A percentile compares a stretch with the other conserved stretches of the same genome.
phyloP scores from a whole-genome alignment of 495 filamentous ascomycete species.

The Tuber brumale region DNA sequence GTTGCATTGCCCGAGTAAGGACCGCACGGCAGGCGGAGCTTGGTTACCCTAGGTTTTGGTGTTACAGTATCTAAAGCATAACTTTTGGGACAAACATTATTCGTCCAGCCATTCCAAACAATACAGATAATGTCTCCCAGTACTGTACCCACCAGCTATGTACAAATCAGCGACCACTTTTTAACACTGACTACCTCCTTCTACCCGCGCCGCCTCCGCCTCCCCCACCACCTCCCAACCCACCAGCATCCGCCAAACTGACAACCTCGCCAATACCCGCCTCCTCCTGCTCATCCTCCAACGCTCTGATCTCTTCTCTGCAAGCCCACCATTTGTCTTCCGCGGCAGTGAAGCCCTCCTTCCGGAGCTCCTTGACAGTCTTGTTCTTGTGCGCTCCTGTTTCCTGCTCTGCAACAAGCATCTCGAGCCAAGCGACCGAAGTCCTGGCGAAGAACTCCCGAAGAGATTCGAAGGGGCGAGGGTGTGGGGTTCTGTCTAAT shows the following conservation, averaged over 20 bases:
- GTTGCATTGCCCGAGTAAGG: rapidly evolving
- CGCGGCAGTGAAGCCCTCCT: slow-evolving; percentile 75
- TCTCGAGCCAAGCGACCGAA: slow-evolving; percentile 80
- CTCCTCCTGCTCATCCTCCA: slow-evolving; percentile 95
- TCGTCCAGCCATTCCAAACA: neutral
- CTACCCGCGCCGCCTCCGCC: slow-evolving; percentile 48
- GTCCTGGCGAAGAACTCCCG: slow-evolving; percentile 89
- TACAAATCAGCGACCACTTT: neutral
- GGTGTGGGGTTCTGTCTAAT: slow-evolving; percentile 43
- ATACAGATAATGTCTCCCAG: neutral
- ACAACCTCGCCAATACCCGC: slow-evolving; percentile 94
- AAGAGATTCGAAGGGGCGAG: slow-evolving; percentile 83
- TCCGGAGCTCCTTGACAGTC: slow-evolving; percentile 82
- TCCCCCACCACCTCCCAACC: slow-evolving; percentile 53
- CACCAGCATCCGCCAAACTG: slow-evolving; percentile 63
- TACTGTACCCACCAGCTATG: neutral
- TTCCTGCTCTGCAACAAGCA: slow-evolving; percentile 57
- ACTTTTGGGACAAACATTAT: neutral
- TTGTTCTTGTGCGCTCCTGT: slow-evolving; percentile 50
- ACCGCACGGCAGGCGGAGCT: neutral
- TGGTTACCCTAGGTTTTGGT: neutral
- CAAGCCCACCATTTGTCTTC: slow-evolving; percentile 99
- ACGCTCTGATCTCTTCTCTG: slow-evolving; percentile 81
- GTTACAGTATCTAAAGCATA: neutral
- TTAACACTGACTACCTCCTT: slow-evolving; percentile 31